Percentiles rank a stretch among this genome's conserved stretches.
phyloP scores from a whole-genome alignment of 2,329 filamentous ascomycete species.

The Fusarium brevicatenulatum region DNA sequence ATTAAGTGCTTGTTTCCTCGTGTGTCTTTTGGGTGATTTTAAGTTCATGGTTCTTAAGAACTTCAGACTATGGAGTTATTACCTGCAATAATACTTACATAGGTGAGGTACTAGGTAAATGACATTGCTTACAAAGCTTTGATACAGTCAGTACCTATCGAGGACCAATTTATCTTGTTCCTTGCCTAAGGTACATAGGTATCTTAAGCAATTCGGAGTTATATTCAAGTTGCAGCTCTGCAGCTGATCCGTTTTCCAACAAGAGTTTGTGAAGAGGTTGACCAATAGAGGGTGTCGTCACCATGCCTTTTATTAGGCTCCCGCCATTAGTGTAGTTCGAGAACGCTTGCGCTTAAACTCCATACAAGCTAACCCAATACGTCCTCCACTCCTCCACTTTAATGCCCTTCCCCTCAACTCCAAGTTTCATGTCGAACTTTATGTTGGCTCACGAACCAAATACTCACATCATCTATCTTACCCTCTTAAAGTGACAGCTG shows the following conservation, averaged over 20 bases:
- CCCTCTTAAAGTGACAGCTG: neutral
- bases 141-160: neutral
- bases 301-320: constrained; percentile 17
- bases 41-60: neutral
- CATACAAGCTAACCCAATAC: constrained; percentile 12
- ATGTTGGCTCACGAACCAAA: constrained; percentile 3
- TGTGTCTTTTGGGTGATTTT: neutral
- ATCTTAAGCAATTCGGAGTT: neutral
- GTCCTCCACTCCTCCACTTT: constrained; percentile 7
- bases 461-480: neutral
- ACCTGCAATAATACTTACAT: neutral
- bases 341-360: constrained; percentile 10
- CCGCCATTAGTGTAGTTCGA: constrained; percentile 22
- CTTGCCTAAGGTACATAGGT: neutral
- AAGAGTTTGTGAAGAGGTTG: neutral
- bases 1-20: constrained; percentile 10
- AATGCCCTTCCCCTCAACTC: constrained; percentile 34
- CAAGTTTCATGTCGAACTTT: constrained; percentile 29
- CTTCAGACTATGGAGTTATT: neutral
- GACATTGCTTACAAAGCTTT: neutral
- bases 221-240: neutral
- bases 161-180: neutral
- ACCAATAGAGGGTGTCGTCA: constrained; percentile 6
- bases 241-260: neutral
- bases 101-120: neutral